Conservation (phyloP, 2,329 filamentous ascomycete species). For the Huntiella bhutanensis region DNA sequence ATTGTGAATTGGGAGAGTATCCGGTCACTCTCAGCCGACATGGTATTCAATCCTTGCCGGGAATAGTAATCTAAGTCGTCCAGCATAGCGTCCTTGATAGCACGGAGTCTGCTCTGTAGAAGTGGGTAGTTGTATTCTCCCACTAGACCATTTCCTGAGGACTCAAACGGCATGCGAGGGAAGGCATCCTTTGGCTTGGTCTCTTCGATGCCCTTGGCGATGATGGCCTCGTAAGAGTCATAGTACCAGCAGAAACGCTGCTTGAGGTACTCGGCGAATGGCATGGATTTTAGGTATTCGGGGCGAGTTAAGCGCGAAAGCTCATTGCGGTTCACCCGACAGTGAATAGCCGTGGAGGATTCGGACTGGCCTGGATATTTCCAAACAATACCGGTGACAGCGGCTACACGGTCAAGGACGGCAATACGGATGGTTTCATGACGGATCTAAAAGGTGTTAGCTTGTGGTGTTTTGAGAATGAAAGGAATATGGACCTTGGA, state of each 20-base stretch:
- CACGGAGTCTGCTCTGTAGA: conserved; percentile 47
- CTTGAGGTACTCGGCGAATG: conserved; percentile 80
- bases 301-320: no score
- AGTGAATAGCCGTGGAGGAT: no score
- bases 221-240: conserved; percentile 59
- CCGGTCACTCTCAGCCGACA: conserved; percentile 52
- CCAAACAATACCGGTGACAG: no score
- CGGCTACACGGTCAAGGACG: conserved; percentile 59
- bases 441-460: conserved; percentile 41
- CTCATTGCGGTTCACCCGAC: no score
- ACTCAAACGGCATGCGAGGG: conserved; percentile 75
- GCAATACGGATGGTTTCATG: conserved; percentile 80
- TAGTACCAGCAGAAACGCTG: conserved; percentile 92
- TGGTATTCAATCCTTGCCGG: conserved; percentile 48
- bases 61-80: conserved; percentile 57
- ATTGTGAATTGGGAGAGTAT: no score
- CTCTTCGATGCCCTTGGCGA: conserved; percentile 45
- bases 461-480: neutral
- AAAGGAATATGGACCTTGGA: no score
- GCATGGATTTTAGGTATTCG: conserved; percentile 32
- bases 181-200: conserved; percentile 48
- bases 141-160: conserved; percentile 57
- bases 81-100: conserved; percentile 52
- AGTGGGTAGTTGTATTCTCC: conserved; percentile 68
- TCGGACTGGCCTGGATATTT: no score